Percentiles rank a stretch among this genome's conserved stretches.
Conservation (phyloP, 495 filamentous ascomycete species). For the Neurospora terricola region DNA sequence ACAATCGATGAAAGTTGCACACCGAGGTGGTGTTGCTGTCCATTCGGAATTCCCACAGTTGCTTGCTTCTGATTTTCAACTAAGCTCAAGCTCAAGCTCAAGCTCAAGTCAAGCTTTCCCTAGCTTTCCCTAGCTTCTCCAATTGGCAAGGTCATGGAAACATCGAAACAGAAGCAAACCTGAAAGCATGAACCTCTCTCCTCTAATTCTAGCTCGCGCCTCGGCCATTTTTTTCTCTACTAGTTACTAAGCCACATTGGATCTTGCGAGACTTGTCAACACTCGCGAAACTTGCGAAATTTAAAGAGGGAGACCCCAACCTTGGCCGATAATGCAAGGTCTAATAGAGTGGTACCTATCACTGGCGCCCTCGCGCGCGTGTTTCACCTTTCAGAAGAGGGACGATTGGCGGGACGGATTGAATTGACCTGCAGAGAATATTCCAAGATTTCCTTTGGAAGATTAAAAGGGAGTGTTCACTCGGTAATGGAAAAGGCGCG, state of each 20-base stretch:
- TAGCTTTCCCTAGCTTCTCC: neutral
- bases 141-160: neutral
- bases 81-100: neutral
- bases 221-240: neutral
- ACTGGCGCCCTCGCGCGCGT: neutral
- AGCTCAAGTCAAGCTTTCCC: neutral
- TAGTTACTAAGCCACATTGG: neutral
- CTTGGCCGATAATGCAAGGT: neutral
- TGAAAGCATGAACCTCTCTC: neutral
- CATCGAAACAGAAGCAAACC: neutral
- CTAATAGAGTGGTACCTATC: neutral
- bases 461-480: neutral
- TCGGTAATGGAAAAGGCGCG: neutral
- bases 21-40: neutral
- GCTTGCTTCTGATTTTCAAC: neutral
- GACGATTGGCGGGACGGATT: neutral
- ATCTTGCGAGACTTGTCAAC: neutral
- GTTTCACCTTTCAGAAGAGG: neutral
- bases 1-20: neutral
- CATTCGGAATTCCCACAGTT: neutral
- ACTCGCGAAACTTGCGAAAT: neutral
- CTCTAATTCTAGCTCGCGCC: neutral
- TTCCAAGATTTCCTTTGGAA: neutral
- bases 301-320: neutral
- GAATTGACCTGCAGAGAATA: neutral